Percentiles rank a stretch among this genome's conserved stretches.
Evolutionary conservation across 345 rosid genomes (phyloP).

Genomic region (Rhizophora apiculata): DNA sequence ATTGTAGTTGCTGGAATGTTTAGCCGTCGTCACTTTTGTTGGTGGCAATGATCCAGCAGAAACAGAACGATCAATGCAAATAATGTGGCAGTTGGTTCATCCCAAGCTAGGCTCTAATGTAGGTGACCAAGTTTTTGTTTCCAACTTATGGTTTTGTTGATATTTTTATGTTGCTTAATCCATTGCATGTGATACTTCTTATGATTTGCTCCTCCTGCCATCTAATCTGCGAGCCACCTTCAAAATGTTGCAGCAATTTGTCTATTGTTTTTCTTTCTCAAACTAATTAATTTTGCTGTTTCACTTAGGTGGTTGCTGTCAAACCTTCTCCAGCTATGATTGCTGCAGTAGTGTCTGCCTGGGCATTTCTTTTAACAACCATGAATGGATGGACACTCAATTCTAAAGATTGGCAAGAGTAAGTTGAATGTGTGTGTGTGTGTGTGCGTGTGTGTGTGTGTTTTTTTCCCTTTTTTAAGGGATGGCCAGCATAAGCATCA

Average conservation of each 20-base stretch:
- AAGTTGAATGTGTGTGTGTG: constrained; percentile 18
- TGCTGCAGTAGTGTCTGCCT: constrained; percentile 75
- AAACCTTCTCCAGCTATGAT: constrained; percentile 58
- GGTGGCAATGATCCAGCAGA: constrained; percentile 65
- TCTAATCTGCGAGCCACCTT: too few species aligned
- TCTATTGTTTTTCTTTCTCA: not conserved
- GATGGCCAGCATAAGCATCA: too few species aligned
- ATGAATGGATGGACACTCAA: constrained; percentile 47
- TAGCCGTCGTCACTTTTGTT: constrained; percentile 80
- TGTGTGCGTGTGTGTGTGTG: too few species aligned
- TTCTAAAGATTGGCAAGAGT: constrained; percentile 86
- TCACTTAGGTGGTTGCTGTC: constrained; percentile 55
- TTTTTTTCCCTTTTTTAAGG: too few species aligned
- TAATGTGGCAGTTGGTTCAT: constrained; percentile 85
- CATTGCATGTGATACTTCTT: too few species aligned
- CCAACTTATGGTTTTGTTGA: not conserved
- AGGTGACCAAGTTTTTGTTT: constrained; percentile 35
- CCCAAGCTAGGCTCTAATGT: constrained; percentile 88
- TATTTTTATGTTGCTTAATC: not conserved
- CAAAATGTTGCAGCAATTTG: too few species aligned
- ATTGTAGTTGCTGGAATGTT: constrained; percentile 67
- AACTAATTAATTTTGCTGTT: not conserved
- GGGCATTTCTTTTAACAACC: constrained; percentile 91
- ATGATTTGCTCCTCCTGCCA: too few species aligned
- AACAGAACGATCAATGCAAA: constrained; percentile 78